These are phyloP conservation scores for Mortierella claussenii DNA, from an alignment of 192 early-diverging fungal species.

Conservation along the genomic window DNA sequence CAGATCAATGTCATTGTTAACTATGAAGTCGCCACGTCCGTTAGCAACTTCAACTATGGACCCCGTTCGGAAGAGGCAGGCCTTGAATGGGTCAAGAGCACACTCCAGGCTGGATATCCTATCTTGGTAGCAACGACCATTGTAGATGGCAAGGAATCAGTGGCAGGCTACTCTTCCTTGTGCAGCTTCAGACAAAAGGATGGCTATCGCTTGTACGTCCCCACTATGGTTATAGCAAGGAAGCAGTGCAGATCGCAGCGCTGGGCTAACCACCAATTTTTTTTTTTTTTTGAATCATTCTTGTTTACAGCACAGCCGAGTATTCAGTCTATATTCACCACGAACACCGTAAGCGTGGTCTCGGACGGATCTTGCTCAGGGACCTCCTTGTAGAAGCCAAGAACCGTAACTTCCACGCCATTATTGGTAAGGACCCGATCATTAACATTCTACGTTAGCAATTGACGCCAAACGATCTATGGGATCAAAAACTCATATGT, in stretches of 20 bases:
- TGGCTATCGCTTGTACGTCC: constrained; percentile 49
- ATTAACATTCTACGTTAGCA: neutral
- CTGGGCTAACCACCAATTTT: too few species aligned
- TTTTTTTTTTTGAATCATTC: neutral
- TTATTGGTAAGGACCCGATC: constrained; percentile 55
- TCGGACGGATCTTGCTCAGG: constrained; percentile 49
- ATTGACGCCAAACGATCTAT: neutral
- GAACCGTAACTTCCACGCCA: constrained; percentile 51
- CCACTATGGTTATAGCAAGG: neutral
- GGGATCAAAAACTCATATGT: neutral
- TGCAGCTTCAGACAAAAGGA: constrained; percentile 45
- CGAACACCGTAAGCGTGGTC: constrained; percentile 57
- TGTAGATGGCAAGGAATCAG: constrained; percentile 19
- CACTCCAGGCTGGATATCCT: constrained; percentile 55
- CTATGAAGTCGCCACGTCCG: constrained; percentile 54
- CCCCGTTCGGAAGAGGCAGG: constrained; percentile 53
- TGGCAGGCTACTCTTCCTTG: constrained; percentile 38
- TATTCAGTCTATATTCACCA: constrained; percentile 63
- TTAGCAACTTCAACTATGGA: constrained; percentile 57
- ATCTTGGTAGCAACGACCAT: constrained; percentile 56
- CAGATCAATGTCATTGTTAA: constrained; percentile 61
- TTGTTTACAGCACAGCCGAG: constrained; percentile 54
- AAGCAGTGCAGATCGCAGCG: too few species aligned
- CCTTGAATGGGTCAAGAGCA: constrained; percentile 53
- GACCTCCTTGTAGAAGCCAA: constrained; percentile 56